Evolutionary conservation across 495 filamentous ascomycete species (phyloP).

Genomic region (Neurospora terricola): DNA sequence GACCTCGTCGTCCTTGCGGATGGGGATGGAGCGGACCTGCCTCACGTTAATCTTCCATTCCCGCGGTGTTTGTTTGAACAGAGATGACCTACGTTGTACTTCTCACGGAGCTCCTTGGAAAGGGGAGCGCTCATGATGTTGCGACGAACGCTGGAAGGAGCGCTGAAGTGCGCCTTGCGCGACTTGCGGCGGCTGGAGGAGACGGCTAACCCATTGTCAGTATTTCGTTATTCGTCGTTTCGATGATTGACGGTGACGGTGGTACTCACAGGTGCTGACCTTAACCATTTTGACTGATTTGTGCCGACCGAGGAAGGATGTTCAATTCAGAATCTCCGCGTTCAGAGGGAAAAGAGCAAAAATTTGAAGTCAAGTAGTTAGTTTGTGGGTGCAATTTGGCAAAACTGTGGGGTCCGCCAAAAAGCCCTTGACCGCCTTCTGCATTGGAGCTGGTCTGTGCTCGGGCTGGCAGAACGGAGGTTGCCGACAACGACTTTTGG

Average conservation of each 20-base stretch:
- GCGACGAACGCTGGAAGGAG: constrained; percentile 83
- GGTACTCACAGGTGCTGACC: constrained; percentile 20
- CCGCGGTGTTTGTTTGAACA: background rate
- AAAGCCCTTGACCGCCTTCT: constrained; percentile 1
- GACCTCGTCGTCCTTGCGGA: constrained; percentile 98
- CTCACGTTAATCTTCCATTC: background rate
- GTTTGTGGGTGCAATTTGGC: background rate
- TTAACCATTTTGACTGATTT: constrained; percentile 27
- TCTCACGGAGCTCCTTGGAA: constrained; percentile 89
- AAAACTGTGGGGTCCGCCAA: background rate
- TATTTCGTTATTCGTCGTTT: background rate
- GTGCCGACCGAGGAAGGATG: constrained; percentile 19
- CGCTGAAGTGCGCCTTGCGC: constrained; percentile 92
- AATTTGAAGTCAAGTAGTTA: background rate
- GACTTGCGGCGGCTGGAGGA: constrained; percentile 83
- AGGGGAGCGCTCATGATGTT: constrained; percentile 90
- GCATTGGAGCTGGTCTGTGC: background rate
- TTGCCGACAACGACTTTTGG: background rate
- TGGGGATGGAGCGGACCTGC: constrained; percentile 82
- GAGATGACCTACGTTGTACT: constrained; percentile 69
- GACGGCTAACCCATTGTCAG: constrained; percentile 18
- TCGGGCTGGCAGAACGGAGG: background rate
- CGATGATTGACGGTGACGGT: background rate
- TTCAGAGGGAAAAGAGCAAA: background rate
- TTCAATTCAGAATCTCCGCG: background rate